These are phyloP conservation scores for Dittrichia graveolens DNA, from an alignment of 129 eudicot genomes.

Conservation along the genomic window DNA sequence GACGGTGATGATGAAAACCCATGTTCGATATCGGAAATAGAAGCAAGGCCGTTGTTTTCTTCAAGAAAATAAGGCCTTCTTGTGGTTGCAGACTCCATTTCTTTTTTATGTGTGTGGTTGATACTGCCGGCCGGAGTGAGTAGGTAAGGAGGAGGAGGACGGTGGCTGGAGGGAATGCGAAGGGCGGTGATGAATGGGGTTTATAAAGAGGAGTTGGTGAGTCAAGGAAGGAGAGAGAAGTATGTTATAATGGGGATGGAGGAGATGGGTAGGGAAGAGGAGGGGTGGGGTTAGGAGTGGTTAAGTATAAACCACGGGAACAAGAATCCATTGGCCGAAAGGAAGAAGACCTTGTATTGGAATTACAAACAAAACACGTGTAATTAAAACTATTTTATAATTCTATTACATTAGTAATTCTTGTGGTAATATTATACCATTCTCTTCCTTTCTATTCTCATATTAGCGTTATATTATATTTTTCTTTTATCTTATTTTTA, in stretches of 20 bases:
- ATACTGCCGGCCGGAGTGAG: background rate
- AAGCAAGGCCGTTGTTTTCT: constrained; percentile 51
- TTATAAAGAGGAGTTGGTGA: constrained; percentile 32
- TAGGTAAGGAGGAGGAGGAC: constrained; percentile 15
- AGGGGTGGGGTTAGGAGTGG: background rate
- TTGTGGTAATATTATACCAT: no score
- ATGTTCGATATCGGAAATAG: constrained; percentile 28
- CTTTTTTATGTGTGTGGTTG: background rate
- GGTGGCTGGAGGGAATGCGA: constrained; percentile 32
- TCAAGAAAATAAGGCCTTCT: constrained; percentile 51
- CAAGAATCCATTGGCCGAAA: constrained; percentile 48
- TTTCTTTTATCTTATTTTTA: no score
- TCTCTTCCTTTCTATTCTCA: no score
- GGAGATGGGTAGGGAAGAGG: constrained; percentile 22
- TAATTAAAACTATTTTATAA: background rate
- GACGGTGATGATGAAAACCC: constrained; percentile 27
- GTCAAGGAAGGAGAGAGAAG: no score
- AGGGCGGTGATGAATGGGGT: constrained; percentile 11
- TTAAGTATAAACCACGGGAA: constrained; percentile 39
- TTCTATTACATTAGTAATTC: background rate
- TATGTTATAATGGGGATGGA: constrained; percentile 3
- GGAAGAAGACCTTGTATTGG: background rate
- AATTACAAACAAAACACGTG: constrained; percentile 1
- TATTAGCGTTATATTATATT: no score
- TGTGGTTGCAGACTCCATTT: constrained; percentile 42